These are phyloP conservation scores for Diaporthe vaccinii DNA, from an alignment of 2,329 filamentous ascomycete species.

Conservation along the genomic window DNA sequence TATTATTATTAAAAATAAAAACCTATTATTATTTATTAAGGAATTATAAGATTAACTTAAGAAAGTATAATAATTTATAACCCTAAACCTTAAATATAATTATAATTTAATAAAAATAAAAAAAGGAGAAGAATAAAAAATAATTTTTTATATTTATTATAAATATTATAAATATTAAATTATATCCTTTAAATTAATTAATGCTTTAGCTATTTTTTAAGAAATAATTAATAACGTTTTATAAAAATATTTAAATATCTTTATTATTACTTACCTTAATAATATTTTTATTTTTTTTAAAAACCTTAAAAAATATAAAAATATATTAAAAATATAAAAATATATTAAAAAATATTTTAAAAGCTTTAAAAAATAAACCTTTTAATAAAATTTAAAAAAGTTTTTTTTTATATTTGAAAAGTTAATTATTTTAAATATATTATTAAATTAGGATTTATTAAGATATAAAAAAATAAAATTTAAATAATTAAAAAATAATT, in stretches of 20 bases:
- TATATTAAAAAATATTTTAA: background rate
- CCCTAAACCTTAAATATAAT: background rate
- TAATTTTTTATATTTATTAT: constrained; percentile 1
- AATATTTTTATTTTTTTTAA: background rate
- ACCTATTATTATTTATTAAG: too few relatives aligned
- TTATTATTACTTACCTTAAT: background rate
- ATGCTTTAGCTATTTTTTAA: too few relatives aligned
- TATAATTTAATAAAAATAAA: constrained; percentile 6
- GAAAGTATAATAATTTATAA: constrained; percentile 22
- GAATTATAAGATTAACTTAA: constrained; percentile 8
- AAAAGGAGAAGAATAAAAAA: constrained; percentile 18
- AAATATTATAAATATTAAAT: background rate
- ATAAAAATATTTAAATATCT: background rate
- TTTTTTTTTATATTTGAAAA: too few relatives aligned
- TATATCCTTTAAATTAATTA: too few relatives aligned
- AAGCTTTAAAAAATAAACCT: background rate
- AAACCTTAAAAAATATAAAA: too few relatives aligned
- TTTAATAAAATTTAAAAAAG: background rate
- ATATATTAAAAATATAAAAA: too few relatives aligned
- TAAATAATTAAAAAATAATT: background rate
- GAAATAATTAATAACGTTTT: too few relatives aligned
- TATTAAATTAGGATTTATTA: background rate
- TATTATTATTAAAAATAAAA: constrained; percentile 26
- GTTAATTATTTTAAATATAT: background rate
- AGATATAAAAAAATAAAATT: background rate